Conservation (phyloP, 2,329 filamentous ascomycete species). For the Bisporella sp. region DNA sequence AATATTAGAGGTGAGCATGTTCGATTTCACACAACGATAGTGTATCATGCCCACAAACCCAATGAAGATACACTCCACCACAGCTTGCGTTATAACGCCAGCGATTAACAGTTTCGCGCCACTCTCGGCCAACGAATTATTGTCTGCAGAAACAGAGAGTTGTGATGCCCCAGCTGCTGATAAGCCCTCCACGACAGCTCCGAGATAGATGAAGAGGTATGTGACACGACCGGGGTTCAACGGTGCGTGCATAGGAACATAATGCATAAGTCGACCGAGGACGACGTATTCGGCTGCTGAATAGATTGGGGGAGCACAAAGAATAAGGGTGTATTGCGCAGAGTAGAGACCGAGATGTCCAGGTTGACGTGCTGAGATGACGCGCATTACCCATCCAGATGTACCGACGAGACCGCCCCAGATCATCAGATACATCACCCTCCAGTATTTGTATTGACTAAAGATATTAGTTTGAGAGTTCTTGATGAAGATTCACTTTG, state of each 20-base stretch:
- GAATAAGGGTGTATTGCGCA: conserved; percentile 29
- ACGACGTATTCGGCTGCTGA: conserved; percentile 31
- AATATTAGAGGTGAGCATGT: conserved; percentile 25
- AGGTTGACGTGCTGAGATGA: conserved; percentile 24
- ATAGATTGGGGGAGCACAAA: conserved; percentile 30
- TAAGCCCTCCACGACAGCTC: conserved; percentile 28
- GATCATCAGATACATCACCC: conserved; percentile 16
- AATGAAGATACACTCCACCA: conserved; percentile 24
- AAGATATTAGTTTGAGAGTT: no score
- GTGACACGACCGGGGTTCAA: conserved; percentile 30
- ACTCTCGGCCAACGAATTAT: conserved; percentile 13
- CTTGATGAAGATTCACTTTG: no score
- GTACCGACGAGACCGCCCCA: conserved; percentile 31
- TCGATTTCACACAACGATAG: conserved; percentile 20
- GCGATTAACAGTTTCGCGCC: conserved; percentile 24
- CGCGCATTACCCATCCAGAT: conserved; percentile 30
- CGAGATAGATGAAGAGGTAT: conserved; percentile 30
- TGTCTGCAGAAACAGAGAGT: conserved; percentile 14
- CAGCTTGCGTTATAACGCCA: conserved; percentile 26
- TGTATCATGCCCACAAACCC: conserved; percentile 15
- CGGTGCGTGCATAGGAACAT: conserved; percentile 32
- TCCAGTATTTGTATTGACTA: no score
- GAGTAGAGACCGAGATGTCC: conserved; percentile 26
- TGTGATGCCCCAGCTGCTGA: conserved; percentile 27
- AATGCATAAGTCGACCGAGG: conserved; percentile 30